Evolutionary conservation across 2,329 filamentous ascomycete species (phyloP).

Genomic region (Cladosporium phlei): DNA sequence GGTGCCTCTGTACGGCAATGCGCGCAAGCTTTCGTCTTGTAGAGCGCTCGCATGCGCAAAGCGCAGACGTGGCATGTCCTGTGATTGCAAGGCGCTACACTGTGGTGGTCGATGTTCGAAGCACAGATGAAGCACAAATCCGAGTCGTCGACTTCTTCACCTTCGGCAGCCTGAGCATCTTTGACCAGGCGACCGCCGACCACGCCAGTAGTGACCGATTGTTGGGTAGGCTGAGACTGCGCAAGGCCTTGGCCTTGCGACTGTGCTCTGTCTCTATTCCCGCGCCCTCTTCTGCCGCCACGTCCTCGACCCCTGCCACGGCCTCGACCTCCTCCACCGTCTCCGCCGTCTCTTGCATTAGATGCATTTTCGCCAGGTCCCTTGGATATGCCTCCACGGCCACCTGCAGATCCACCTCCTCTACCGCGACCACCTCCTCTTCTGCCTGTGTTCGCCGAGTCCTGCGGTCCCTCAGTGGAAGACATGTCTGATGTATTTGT

Average conservation of each 20-base stretch:
- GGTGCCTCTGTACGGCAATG: slow-evolving; percentile 79
- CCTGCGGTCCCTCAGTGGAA: not conserved
- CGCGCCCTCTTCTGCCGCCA: slow-evolving; percentile 31
- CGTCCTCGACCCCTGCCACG: slow-evolving; percentile 24
- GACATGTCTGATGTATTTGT: not conserved
- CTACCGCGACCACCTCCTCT: slow-evolving; percentile 20
- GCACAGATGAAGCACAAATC: slow-evolving; percentile 98
- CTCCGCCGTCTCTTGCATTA: slow-evolving; percentile 10
- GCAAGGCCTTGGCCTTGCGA: slow-evolving; percentile 20
- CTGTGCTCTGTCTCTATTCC: slow-evolving; percentile 32
- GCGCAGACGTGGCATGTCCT: slow-evolving; percentile 95
- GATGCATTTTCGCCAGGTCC: slow-evolving; percentile 12
- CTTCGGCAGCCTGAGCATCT: slow-evolving; percentile 38
- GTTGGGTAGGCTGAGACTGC: slow-evolving; percentile 34
- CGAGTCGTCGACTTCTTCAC: slow-evolving; percentile 38
- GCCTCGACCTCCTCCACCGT: slow-evolving; percentile 18
- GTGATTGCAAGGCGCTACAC: slow-evolving; percentile 92
- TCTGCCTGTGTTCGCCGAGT: not conserved
- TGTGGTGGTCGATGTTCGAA: slow-evolving; percentile 78
- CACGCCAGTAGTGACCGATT: slow-evolving; percentile 34
- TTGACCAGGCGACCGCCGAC: slow-evolving; percentile 45
- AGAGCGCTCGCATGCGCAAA: slow-evolving; percentile 82
- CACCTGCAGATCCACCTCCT: slow-evolving; percentile 15
- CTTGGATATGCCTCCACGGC: slow-evolving; percentile 8
- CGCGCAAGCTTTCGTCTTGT: slow-evolving; percentile 95